These are phyloP conservation scores for Mrakia blollopis DNA, from an alignment of 768 basidiomycete species.

Conservation along the genomic window DNA sequence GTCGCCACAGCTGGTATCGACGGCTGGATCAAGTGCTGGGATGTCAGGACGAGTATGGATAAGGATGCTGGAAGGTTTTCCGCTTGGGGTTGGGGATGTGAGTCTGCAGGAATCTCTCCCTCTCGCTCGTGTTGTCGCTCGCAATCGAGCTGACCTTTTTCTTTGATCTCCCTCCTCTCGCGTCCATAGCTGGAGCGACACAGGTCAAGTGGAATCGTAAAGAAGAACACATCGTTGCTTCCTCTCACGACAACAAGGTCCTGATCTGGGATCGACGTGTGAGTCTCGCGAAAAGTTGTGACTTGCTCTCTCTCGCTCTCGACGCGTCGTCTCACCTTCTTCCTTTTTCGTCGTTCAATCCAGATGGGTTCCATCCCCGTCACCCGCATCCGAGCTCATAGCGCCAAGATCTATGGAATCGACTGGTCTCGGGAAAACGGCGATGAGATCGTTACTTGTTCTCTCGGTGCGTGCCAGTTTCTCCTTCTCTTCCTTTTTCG, in stretches of 20 bases:
- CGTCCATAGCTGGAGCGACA: conserved; percentile 65
- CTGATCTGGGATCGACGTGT: conserved; percentile 93
- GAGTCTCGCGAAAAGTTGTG: too few relatives aligned
- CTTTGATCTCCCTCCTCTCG: not conserved
- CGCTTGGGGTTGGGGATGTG: conserved; percentile 32
- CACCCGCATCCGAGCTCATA: conserved; percentile 69
- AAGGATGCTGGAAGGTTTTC: conserved; percentile 27
- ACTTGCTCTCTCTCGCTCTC: not conserved
- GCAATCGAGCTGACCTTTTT: not conserved
- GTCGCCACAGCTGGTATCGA: conserved; percentile 87
- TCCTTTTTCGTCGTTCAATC: conserved; percentile 5
- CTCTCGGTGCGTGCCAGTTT: conserved; percentile 52
- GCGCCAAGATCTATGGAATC: conserved; percentile 92
- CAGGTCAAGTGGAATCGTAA: conserved; percentile 97
- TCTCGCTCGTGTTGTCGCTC: not conserved
- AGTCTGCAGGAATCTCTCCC: not conserved
- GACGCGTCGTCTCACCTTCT: not conserved
- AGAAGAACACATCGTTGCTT: conserved; percentile 79
- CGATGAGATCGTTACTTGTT: conserved; percentile 88
- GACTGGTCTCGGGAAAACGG: conserved; percentile 78
- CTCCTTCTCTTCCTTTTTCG: not conserved
- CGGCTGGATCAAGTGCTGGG: conserved; percentile 93
- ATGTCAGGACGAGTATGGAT: conserved; percentile 49
- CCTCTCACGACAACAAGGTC: conserved; percentile 78
- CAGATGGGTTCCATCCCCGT: conserved; percentile 86